These are phyloP conservation scores for Ilyonectria sp. DNA, from an alignment of 2,329 filamentous ascomycete genomes.

Conservation along the genomic window DNA sequence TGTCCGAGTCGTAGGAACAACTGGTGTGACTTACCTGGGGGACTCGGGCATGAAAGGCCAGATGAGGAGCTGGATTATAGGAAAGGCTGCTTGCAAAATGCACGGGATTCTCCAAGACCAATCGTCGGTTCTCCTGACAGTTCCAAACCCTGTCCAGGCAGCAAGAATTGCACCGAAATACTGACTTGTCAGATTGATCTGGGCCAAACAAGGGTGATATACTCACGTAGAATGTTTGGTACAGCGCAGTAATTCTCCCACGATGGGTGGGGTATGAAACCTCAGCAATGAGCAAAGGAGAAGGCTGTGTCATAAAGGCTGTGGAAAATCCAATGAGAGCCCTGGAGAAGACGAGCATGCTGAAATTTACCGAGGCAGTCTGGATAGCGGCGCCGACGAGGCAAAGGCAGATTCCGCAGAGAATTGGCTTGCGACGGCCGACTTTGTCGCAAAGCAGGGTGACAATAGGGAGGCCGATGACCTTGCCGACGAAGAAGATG, in stretches of 20 bases:
- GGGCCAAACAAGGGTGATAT: too few relatives aligned
- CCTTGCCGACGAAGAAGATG: conserved; percentile 54
- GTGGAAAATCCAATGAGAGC: conserved; percentile 49
- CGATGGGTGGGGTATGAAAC: conserved; percentile 51
- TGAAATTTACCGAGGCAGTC: conserved; percentile 40
- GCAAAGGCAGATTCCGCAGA: conserved; percentile 48
- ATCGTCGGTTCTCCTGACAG: conserved; percentile 10
- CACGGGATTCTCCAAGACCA: conserved; percentile 37
- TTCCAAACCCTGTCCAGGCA: conserved; percentile 43
- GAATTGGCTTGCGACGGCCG: conserved; percentile 56
- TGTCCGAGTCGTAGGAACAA: too few relatives aligned
- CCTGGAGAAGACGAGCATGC: conserved; percentile 48
- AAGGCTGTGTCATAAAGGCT: conserved; percentile 45
- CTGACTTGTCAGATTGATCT: too few relatives aligned
- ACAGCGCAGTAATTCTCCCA: conserved; percentile 47
- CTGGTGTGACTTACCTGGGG: neutral
- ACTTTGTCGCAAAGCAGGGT: conserved; percentile 53
- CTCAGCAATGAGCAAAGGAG: conserved; percentile 50
- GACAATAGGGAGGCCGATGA: conserved; percentile 53
- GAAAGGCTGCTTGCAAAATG: neutral
- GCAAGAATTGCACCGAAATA: conserved; percentile 45
- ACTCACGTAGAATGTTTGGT: conserved; percentile 30
- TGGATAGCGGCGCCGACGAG: conserved; percentile 51
- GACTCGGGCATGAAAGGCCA: conserved; percentile 9
- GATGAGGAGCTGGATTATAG: neutral